Percentiles rank a stretch among this genome's conserved stretches.
Conservation (phyloP, 1,284 basidiomycete species). For the Hemileccinum hortonii region DNA sequence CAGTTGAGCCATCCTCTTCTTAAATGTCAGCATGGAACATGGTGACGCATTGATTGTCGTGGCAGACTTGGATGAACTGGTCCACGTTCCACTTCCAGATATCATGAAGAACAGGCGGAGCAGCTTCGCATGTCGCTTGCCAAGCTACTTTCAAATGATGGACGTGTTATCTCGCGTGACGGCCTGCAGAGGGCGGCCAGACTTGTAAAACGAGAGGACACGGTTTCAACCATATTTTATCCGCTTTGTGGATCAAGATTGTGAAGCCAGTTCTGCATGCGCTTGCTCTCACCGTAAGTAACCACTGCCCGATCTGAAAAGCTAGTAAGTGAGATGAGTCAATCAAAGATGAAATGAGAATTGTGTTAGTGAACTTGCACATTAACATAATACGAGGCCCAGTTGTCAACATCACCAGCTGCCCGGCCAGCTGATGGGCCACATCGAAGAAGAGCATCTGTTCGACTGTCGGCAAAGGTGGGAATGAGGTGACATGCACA, state of each 20-base stretch:
- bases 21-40: background rate
- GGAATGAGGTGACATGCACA: too few species aligned
- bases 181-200: background rate
- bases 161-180: background rate
- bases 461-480: too few species aligned
- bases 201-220: background rate
- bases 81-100: background rate
- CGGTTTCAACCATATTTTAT: background rate
- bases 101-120: background rate
- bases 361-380: too few species aligned
- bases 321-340: too few species aligned
- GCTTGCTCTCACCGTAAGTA: background rate
- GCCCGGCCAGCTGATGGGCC: too few species aligned
- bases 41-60: constrained; percentile 2
- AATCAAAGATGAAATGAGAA: too few species aligned
- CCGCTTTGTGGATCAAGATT: background rate
- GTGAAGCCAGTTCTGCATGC: background rate
- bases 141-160: background rate
- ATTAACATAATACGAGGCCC: too few species aligned
- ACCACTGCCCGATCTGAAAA: too few species aligned
- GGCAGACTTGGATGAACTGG: background rate
- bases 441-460: too few species aligned
- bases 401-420: too few species aligned
- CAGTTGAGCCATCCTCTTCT: background rate
- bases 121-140: background rate